phyloP scores from a whole-genome alignment of 2,329 filamentous ascomycete species.

The Alternaria novae-zelandiae region DNA sequence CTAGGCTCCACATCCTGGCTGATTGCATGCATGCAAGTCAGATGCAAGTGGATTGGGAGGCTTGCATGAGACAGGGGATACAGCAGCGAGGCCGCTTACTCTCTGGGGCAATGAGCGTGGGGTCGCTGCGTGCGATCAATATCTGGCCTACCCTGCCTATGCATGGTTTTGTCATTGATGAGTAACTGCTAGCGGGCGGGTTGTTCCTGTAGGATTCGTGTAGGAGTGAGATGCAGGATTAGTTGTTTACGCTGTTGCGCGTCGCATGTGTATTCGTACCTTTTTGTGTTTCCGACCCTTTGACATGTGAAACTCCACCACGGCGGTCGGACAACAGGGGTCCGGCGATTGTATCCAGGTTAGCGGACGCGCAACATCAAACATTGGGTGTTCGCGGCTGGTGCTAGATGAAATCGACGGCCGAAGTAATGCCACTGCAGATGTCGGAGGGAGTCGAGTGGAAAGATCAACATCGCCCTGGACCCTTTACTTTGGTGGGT shows the following conservation, averaged over 20 bases:
- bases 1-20: constrained; percentile 30
- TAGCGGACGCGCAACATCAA: constrained; percentile 22
- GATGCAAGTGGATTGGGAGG: constrained; percentile 30
- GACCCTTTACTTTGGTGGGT: constrained; percentile 1
- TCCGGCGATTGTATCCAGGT: constrained; percentile 16
- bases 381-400: constrained; percentile 5
- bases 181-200: not conserved
- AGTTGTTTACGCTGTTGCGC: not conserved
- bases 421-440: constrained; percentile 14
- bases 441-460: not conserved
- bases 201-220: not conserved
- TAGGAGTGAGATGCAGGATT: not conserved
- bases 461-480: constrained; percentile 8
- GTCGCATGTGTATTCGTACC: not conserved
- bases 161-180: constrained; percentile 7
- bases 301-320: constrained; percentile 23
- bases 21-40: constrained; percentile 31
- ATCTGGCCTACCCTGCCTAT: constrained; percentile 9
- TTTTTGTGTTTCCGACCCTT: not conserved
- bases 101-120: constrained; percentile 28
- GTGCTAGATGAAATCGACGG: constrained; percentile 13
- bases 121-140: constrained; percentile 15
- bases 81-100: constrained; percentile 21
- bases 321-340: constrained; percentile 15
- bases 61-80: constrained; percentile 26